Conservation (phyloP, 345 rosid genomes). For the Firmiana major region DNA sequence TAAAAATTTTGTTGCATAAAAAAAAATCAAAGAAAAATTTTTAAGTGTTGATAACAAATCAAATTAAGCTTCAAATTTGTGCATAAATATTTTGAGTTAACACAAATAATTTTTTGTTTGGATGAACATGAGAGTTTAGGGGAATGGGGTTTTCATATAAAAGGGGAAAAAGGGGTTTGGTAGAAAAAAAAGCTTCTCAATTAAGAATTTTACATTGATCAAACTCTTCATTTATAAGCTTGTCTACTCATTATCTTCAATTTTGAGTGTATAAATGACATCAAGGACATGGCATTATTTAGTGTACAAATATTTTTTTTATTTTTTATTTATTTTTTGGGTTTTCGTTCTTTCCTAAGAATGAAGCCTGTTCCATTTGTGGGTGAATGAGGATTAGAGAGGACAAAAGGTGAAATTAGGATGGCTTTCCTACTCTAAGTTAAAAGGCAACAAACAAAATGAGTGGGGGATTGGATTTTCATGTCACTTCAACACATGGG, state of each 20-base stretch:
- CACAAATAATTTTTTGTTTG: too few relatives aligned
- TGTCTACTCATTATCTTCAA: constrained; percentile 31
- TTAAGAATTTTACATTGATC: background rate
- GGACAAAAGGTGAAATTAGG: background rate
- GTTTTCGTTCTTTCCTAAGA: background rate
- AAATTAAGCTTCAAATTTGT: too few relatives aligned
- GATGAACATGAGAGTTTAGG: too few relatives aligned
- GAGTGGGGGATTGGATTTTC: background rate
- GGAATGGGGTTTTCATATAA: too few relatives aligned
- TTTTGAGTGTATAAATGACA: background rate
- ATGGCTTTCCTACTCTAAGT: background rate
- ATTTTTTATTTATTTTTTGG: background rate
- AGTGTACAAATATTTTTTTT: background rate
- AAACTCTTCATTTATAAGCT: constrained; percentile 33
- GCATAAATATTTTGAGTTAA: too few relatives aligned
- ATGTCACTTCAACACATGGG: background rate
- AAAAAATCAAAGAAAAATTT: too few relatives aligned
- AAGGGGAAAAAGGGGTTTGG: too few relatives aligned
- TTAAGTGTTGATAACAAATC: too few relatives aligned
- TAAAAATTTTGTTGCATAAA: too few relatives aligned
- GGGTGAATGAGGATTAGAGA: background rate
- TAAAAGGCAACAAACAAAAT: background rate
- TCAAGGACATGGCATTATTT: background rate
- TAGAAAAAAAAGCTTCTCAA: background rate
- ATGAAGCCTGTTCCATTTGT: background rate